phyloP scores from a whole-genome alignment of 495 filamentous ascomycete species.

The Chaetomium fimeti region DNA sequence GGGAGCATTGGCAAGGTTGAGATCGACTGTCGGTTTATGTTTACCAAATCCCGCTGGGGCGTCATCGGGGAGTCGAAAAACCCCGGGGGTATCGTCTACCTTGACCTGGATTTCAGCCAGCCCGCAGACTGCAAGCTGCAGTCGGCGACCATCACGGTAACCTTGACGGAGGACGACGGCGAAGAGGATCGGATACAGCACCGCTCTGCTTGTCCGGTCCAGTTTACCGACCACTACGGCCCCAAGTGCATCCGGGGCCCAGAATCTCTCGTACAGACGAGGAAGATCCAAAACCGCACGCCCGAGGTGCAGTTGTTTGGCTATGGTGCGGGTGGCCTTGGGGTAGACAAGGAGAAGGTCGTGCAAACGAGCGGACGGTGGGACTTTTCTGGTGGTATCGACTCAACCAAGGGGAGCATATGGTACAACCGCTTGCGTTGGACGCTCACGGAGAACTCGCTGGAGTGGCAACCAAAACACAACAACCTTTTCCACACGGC shows the following conservation, averaged over 20 bases:
- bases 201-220: constrained; percentile 19
- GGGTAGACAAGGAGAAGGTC: constrained; percentile 21
- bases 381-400: constrained; percentile 24
- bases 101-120: constrained; percentile 36
- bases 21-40: constrained; percentile 37
- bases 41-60: constrained; percentile 39
- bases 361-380: constrained; percentile 18
- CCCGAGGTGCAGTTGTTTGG: constrained; percentile 22
- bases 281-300: constrained; percentile 7
- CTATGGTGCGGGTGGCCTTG: constrained; percentile 24
- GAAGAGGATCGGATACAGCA: not conserved
- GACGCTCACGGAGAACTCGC: constrained; percentile 33
- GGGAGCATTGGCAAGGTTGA: constrained; percentile 29
- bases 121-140: constrained; percentile 33
- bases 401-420: constrained; percentile 4
- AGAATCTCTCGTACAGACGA: constrained; percentile 12
- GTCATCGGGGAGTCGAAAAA: constrained; percentile 28
- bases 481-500: constrained; percentile 36
- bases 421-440: constrained; percentile 32
- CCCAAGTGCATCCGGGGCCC: constrained; percentile 21
- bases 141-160: constrained; percentile 34
- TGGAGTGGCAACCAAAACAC: constrained; percentile 33
- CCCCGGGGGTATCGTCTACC: constrained; percentile 38
- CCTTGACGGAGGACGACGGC: constrained; percentile 27
- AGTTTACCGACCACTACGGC: constrained; percentile 28